Percentiles rank a stretch among this genome's conserved stretches.
Conservation (phyloP, 192 early-diverging fungal species). For the Coemansia sp. region DNA sequence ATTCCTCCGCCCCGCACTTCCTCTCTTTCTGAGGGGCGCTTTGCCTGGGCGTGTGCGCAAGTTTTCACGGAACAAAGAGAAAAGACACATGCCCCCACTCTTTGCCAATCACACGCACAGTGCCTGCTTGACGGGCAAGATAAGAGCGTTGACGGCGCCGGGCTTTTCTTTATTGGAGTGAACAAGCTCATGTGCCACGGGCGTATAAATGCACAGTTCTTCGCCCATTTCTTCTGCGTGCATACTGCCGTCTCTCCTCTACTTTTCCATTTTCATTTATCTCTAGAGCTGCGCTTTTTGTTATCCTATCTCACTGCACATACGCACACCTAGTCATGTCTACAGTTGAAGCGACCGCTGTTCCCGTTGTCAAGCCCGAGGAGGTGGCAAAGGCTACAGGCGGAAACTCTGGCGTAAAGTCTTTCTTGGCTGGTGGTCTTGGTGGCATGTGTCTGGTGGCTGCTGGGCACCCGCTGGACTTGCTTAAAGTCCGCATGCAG, state of each 20-base stretch:
- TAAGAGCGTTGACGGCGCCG: not conserved
- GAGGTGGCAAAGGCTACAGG: conserved; percentile 14
- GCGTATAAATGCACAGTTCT: conserved; percentile 3
- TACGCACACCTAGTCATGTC: conserved; percentile 18
- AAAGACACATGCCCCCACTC: not conserved
- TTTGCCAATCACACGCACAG: not conserved
- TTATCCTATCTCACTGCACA: conserved; percentile 2
- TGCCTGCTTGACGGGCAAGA: not conserved
- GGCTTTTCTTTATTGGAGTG: not conserved
- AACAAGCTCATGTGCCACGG: not conserved
- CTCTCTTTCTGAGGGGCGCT: too few relatives aligned
- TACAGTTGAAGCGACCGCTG: conserved; percentile 8
- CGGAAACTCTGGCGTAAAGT: conserved; percentile 63
- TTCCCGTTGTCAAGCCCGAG: conserved; percentile 6
- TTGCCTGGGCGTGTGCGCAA: not conserved
- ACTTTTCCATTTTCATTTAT: conserved; percentile 6
- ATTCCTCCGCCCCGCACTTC: not conserved
- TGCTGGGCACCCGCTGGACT: conserved; percentile 79
- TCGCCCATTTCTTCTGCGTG: conserved; percentile 8
- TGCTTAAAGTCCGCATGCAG: conserved; percentile 94
- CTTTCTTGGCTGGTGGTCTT: conserved; percentile 89
- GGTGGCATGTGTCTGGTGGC: conserved; percentile 81
- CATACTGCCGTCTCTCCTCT: conserved; percentile 1
- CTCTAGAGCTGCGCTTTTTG: not conserved
- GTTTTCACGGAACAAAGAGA: not conserved